Conservation (phyloP, 345 rosid species). For the Schrenkiella parvula region DNA sequence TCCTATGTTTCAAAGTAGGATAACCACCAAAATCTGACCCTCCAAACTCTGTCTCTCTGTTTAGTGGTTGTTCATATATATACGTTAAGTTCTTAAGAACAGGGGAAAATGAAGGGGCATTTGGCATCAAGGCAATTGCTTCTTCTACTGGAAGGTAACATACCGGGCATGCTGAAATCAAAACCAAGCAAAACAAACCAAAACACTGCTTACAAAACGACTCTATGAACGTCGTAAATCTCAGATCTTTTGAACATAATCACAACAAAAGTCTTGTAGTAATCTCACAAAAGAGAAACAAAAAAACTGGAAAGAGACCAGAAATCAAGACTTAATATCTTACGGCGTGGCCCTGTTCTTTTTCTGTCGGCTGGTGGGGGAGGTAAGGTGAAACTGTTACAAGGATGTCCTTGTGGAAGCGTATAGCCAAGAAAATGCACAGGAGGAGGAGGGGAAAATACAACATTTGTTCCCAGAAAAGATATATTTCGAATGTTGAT, state of each 20-base stretch:
- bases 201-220: slow-evolving; percentile 1
- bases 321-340: slow-evolving; percentile 30
- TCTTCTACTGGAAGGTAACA: slow-evolving; percentile 97
- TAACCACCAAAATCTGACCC: slow-evolving; percentile 99
- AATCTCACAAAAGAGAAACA: background rate
- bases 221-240: background rate
- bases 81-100: slow-evolving; percentile 70
- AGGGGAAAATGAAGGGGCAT: slow-evolving; percentile 75
- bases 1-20: slow-evolving; percentile 79
- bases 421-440: slow-evolving; percentile 78
- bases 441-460: slow-evolving; percentile 54
- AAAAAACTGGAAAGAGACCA: background rate
- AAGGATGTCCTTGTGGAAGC: slow-evolving; percentile 96
- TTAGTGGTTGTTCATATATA: slow-evolving; percentile 59
- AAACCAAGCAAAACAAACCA: slow-evolving; percentile 24
- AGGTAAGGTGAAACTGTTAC: slow-evolving; percentile 78
- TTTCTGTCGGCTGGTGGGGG: slow-evolving; percentile 96
- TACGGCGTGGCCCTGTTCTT: slow-evolving; percentile 96
- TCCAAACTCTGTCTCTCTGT: slow-evolving; percentile 70
- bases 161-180: slow-evolving; percentile 87
- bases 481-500: slow-evolving; percentile 27
- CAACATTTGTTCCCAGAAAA: slow-evolving; percentile 5
- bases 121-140: slow-evolving; percentile 87
- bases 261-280: slow-evolving; percentile 3
- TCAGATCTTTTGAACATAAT: slow-evolving; percentile 4